Conservation (phyloP, 441 rosid species). For the Bruguiera hainesii region DNA sequence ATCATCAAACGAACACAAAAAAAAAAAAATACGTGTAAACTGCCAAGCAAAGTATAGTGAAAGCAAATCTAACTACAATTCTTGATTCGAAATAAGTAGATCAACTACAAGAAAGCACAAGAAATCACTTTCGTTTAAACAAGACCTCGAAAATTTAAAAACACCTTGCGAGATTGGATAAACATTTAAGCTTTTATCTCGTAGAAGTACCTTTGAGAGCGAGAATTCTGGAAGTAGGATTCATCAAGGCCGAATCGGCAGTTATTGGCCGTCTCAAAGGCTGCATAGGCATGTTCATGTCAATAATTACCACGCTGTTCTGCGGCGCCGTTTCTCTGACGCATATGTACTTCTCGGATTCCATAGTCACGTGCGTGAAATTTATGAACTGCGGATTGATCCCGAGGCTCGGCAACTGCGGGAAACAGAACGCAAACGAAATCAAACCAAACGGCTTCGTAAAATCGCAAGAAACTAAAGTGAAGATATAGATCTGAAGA, state of each 20-base stretch:
- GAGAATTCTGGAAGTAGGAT: slow-evolving; percentile 87
- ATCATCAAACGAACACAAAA: not conserved
- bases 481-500: not conserved
- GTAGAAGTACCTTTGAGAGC: slow-evolving; percentile 60
- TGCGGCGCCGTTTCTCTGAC: slow-evolving; percentile 93
- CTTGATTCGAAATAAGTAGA: not conserved
- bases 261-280: slow-evolving; percentile 95
- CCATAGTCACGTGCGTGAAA: slow-evolving; percentile 87
- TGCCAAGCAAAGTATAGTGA: not conserved
- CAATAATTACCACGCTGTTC: slow-evolving; percentile 91
- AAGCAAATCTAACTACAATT: not conserved
- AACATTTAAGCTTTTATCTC: too few relatives aligned
- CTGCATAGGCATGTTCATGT: slow-evolving; percentile 96
- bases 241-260: slow-evolving; percentile 98
- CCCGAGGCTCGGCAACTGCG: slow-evolving; percentile 71
- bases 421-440: slow-evolving; percentile 1
- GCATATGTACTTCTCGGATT: slow-evolving; percentile 60
- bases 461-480: not conserved
- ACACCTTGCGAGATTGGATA: not conserved
- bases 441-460: not conserved
- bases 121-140: not conserved
- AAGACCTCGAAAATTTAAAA: not conserved
- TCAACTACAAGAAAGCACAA: too few relatives aligned
- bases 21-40: not conserved
- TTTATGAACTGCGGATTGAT: slow-evolving; percentile 84